Base-by-base conservation (phyloP, 2,329 filamentous ascomycete species). In the Volutella citrinella region DNA sequence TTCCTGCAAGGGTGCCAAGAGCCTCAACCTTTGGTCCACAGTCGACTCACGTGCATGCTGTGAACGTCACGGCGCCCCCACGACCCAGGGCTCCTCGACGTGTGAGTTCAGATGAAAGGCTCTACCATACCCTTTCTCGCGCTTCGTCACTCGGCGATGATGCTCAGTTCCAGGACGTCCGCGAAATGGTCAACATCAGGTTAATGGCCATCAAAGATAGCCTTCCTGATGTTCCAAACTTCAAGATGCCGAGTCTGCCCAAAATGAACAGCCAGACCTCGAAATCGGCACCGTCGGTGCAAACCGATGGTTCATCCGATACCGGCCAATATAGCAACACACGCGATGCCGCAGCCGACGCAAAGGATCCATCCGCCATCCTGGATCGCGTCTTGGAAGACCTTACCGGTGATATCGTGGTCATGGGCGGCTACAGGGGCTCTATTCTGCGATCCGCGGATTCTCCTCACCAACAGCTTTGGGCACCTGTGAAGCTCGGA, bases 401-500 rank as follows among this genome's bases (percentile, higher is more conserved):
- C 6, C 65, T 95, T 15, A 86, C 80, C 1, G 90, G 91, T 1
- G 91, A 97, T 54, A 59, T 97, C 7, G 87, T 97, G 7, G 72
- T 96, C 19, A 74, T 97, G 55, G 91, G 91, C 14, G 91, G 91
- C 11, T 95, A 96, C 55, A 76, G 91, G 45, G 91, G 91, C 5
- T 95, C 90, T 0, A 74, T 96, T n/a, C 63, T 97, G 19, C 80
- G 90, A 19, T 94, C 88, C 10, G 84, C 87, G 10, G 82, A 88
- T 42, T 76, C 85, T 8, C 84, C 86, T 5, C 80, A 91, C 53
- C 80, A 88, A n/a, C 88, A 95, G 56, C 66, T 95, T 1, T 97
- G 91, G 91, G 87, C 94, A 3, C 90, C 90, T 0, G 82, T 96
- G 54, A 96, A 96, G 61, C 83, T 95, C 18, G 90, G 91, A 2